Percentiles rank a stretch among this genome's conserved stretches.
Conservation (phyloP, 148 eudicot species). For the Talinum fruticosum region DNA sequence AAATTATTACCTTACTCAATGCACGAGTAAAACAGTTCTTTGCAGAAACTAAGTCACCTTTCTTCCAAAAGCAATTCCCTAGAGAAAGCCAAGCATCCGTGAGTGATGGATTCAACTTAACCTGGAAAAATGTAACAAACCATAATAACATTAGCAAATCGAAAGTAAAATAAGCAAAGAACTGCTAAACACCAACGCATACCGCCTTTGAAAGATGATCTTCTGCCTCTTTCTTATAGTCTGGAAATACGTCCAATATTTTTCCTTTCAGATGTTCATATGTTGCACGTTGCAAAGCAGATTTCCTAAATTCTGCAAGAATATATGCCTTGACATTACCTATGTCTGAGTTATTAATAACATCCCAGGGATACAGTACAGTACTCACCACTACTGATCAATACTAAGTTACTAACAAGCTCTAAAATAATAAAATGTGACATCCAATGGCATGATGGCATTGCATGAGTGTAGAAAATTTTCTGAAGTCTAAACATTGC, state of each 20-base stretch:
- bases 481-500: not conserved
- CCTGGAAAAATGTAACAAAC: conserved; percentile 44
- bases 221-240: conserved; percentile 87
- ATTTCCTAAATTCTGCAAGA: conserved; percentile 67
- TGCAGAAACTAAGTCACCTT: conserved; percentile 68
- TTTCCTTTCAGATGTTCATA: conserved; percentile 89
- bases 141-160: conserved; percentile 5
- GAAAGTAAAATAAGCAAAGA: conserved; percentile 6
- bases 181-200: conserved; percentile 22
- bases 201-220: conserved; percentile 98
- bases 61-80: conserved; percentile 94
- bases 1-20: conserved; percentile 59
- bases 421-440: not conserved
- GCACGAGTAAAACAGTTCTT: conserved; percentile 74
- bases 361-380: not conserved
- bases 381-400: not conserved
- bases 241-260: conserved; percentile 76
- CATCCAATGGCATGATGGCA: not conserved
- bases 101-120: conserved; percentile 87
- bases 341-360: not conserved
- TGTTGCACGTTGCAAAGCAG: conserved; percentile 63
- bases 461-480: not conserved
- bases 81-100: conserved; percentile 90
- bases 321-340: not conserved
- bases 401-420: not conserved